phyloP scores from a whole-genome alignment of 2,329 filamentous ascomycete genomes.

The Apiospora kogelbergensis region DNA sequence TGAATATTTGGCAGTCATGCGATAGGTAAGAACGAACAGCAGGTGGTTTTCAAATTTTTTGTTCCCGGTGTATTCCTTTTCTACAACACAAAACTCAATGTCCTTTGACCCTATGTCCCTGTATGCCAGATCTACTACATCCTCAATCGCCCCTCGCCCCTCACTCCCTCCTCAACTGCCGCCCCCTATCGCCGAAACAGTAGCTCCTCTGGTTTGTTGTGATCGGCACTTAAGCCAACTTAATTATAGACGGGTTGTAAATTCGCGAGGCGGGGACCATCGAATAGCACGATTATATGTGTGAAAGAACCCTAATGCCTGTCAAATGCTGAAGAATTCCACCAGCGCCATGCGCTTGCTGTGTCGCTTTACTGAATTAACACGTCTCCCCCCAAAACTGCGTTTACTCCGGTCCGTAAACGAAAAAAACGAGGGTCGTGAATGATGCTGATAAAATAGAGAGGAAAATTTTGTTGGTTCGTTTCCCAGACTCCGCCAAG shows the following conservation, averaged over 20 bases:
- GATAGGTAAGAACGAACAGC: background rate
- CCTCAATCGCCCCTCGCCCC: background rate
- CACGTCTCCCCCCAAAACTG: constrained; percentile 19
- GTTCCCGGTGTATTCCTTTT: constrained; percentile 7
- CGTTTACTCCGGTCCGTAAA: constrained; percentile 28
- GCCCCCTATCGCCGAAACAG: background rate
- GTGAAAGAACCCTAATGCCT: constrained; percentile 23
- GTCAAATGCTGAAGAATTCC: constrained; percentile 29
- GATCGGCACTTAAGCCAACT: background rate
- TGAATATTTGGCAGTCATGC: background rate
- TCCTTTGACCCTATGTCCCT: constrained; percentile 4
- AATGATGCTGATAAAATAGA: constrained; percentile 24
- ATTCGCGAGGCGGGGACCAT: constrained; percentile 24
- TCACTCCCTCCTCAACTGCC: background rate
- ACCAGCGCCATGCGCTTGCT: constrained; percentile 27
- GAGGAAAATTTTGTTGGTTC: constrained; percentile 17
- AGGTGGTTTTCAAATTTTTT: constrained; percentile 3
- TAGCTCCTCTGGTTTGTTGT: background rate
- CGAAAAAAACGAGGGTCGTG: constrained; percentile 34
- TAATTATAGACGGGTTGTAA: constrained; percentile 9
- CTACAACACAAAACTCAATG: constrained; percentile 11
- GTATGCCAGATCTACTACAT: constrained; percentile 11
- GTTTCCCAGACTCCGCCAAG: constrained; percentile 25
- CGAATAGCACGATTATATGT: constrained; percentile 17
- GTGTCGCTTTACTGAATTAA: constrained; percentile 35